Base-by-base conservation (phyloP, 176 grass and related monocot genomes). In the Echinochloa phyllopogon region DNA sequence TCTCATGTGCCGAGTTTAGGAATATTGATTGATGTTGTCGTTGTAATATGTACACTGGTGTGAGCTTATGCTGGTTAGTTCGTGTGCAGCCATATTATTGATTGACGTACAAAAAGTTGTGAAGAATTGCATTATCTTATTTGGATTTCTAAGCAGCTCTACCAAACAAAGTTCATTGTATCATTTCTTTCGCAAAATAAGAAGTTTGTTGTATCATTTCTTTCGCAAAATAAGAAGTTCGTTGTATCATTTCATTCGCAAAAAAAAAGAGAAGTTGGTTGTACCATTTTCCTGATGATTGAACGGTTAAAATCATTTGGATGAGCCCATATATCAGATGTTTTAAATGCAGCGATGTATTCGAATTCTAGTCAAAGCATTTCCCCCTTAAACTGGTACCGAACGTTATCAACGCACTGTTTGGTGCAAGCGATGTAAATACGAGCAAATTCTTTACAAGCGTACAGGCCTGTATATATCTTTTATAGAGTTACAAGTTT, bases 21-120 rank as follows among this genome's bases (percentile, higher is more conserved):
- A 79, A 68, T 40, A 21, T 36, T 55, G 27, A 21, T 36, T 55
- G 27, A 20, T 56, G 50, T 60, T 68, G 7, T 76, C 14, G 8
- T 43, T 78, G 69, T 38, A 60, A 74, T 68, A 25, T n/a, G 59
- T 69, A 79, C 66, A 41, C 3, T 74, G 52, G 50, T 41, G 41
- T 52, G 50, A 20, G 21, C 74, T 16, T 69, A 81, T 74, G 59
- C n/a, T 79, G 21, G 43, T 18, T 74, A 45, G 10, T 89, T 43
- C 12, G 44, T 86, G 40, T 80, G 64, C n/a, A 78, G 57, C 66
- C 56, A 77, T 55, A 77, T 55, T 49, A 70, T 53, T 72, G 10
- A 83, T n/a, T 36, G 64, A 27, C 25, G 14, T 64, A 55, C 12
- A 76, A 48, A 65, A 58, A 65, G 0, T 49, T 56, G 38, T 18